Evolutionary conservation across 169 alveolate species (phyloP).

Genomic region (Cryptosporidium baileyi): DNA sequence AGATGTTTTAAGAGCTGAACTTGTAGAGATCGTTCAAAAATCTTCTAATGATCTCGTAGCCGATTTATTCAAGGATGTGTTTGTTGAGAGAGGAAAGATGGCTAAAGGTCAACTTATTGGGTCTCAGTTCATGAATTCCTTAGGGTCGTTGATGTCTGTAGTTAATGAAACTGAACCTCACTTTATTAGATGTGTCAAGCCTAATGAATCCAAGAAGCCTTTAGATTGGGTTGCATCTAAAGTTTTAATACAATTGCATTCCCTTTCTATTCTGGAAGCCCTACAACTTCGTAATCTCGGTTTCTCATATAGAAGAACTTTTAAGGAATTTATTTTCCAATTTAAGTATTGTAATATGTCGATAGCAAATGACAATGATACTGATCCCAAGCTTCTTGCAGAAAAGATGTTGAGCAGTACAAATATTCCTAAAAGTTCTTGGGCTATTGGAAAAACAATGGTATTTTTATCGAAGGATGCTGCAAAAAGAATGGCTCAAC

Average conservation of each 20-base stretch:
- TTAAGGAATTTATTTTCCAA: conserved; percentile 84
- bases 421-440: conserved; percentile 73
- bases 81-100: conserved; percentile 86
- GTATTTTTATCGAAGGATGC: conserved; percentile 87
- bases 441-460: conserved; percentile 87
- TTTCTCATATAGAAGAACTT: conserved; percentile 88
- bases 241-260: conserved; percentile 87
- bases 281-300: conserved; percentile 87
- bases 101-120: conserved; percentile 91
- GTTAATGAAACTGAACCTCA: conserved; percentile 89
- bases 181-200: conserved; percentile 90
- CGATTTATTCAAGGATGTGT: conserved; percentile 82
- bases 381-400: conserved; percentile 79
- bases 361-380: conserved; percentile 76
- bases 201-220: conserved; percentile 88
- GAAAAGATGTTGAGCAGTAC: conserved; percentile 73
- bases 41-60: conserved; percentile 79
- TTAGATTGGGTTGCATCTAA: conserved; percentile 87
- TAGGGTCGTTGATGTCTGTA: conserved; percentile 85
- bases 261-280: conserved; percentile 91
- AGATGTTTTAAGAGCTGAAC: conserved; percentile 87
- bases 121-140: conserved; percentile 87
- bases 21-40: conserved; percentile 84
- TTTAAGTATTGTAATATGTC: conserved; percentile 82
- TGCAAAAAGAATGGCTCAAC: conserved; percentile 83